phyloP scores from a whole-genome alignment of 2,329 filamentous ascomycete species.

The Aspergillus hortae region DNA sequence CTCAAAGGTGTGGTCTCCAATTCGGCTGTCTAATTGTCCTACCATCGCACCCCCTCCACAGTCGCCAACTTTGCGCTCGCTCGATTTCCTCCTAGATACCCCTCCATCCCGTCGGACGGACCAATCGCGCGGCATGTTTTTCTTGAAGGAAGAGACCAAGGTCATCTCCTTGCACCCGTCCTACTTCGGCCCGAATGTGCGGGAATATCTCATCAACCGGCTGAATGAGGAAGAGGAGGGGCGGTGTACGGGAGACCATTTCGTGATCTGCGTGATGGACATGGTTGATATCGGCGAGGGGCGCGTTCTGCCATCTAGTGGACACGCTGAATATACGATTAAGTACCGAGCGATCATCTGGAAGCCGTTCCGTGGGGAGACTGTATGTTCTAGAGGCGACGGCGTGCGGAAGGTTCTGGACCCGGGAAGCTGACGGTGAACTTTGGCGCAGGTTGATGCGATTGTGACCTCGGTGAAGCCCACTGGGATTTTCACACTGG shows the following conservation, averaged over 20 bases:
- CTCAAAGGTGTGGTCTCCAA: too few relatives aligned
- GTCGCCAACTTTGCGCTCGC: not conserved
- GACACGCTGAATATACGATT: slow-evolving; percentile 90
- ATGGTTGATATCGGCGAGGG: slow-evolving; percentile 92
- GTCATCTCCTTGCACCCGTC: slow-evolving; percentile 93
- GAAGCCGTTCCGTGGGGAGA: slow-evolving; percentile 97
- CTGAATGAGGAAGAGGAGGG: slow-evolving; percentile 92
- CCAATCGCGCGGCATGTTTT: slow-evolving; percentile 64
- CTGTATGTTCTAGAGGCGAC: slow-evolving; percentile 58
- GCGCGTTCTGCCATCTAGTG: slow-evolving; percentile 85
- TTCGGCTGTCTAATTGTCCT: too few relatives aligned
- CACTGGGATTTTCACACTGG: slow-evolving; percentile 69
- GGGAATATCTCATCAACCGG: slow-evolving; percentile 83
- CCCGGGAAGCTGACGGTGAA: slow-evolving; percentile 23
- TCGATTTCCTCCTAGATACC: not conserved
- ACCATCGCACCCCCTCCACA: too few relatives aligned
- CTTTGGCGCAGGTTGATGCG: slow-evolving; percentile 71
- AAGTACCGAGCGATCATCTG: slow-evolving; percentile 94
- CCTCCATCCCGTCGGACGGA: too few relatives aligned
- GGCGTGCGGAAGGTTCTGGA: slow-evolving; percentile 9
- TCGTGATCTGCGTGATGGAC: slow-evolving; percentile 97
- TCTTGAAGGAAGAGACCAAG: slow-evolving; percentile 94
- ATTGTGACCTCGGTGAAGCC: slow-evolving; percentile 88
- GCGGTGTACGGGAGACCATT: slow-evolving; percentile 91
- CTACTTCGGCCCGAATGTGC: slow-evolving; percentile 92